Conservation (phyloP, 2,329 filamentous ascomycete genomes). For the Aschersonia sp. region DNA sequence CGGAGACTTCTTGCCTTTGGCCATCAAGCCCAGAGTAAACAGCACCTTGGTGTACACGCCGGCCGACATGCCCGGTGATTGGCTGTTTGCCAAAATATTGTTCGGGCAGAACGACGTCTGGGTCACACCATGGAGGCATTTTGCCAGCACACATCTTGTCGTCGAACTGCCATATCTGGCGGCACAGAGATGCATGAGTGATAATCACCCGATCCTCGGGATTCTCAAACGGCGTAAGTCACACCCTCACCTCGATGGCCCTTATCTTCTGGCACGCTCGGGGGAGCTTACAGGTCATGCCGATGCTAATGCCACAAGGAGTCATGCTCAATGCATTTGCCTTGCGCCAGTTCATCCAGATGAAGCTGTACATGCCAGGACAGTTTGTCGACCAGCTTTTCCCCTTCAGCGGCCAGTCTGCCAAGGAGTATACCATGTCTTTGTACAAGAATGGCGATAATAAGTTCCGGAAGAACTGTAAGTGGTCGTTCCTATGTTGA, state of each 20-base stretch:
- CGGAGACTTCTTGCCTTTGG: slow-evolving; percentile 30
- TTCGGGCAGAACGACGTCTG: slow-evolving; percentile 34
- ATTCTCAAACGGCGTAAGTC: slow-evolving; percentile 14
- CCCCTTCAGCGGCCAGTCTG: not conserved
- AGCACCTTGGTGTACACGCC: slow-evolving; percentile 27
- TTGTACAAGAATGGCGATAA: slow-evolving; percentile 1
- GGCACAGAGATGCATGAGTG: slow-evolving; percentile 29
- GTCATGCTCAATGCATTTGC: slow-evolving; percentile 3
- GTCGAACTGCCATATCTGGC: slow-evolving; percentile 28
- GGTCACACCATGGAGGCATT: slow-evolving; percentile 26
- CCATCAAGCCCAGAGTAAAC: slow-evolving; percentile 29
- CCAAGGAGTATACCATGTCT: not conserved
- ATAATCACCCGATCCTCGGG: slow-evolving; percentile 26
- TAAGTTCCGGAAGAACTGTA: slow-evolving; percentile 1
- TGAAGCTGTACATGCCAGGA: not conserved
- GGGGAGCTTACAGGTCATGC: too few relatives aligned
- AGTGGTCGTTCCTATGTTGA: not conserved
- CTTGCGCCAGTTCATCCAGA: not conserved
- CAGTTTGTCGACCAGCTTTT: not conserved
- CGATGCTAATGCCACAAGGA: slow-evolving; percentile 1
- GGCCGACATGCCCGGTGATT: slow-evolving; percentile 26
- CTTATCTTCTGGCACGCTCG: slow-evolving; percentile 5
- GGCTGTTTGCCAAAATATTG: slow-evolving; percentile 34
- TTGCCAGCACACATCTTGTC: slow-evolving; percentile 27
- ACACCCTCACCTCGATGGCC: too few relatives aligned